Evolutionary conservation across 1,284 basidiomycete genomes (phyloP), one percentile per base, ranked within the genome.

Genomic region (Cerrena zonata): DNA sequence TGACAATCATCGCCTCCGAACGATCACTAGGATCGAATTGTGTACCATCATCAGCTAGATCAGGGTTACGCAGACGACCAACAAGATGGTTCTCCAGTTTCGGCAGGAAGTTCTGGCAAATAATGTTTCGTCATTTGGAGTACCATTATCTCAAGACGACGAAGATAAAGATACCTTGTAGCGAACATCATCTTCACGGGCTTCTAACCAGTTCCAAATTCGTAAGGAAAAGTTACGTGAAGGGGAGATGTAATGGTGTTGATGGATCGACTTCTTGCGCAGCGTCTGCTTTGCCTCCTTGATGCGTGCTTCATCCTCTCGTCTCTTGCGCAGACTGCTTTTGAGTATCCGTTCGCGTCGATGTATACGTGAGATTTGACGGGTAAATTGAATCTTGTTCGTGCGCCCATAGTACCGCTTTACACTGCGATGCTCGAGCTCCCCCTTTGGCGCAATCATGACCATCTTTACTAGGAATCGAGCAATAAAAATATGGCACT

Each of bases 1-100:
- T 26, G 7, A 49, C 45, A 15, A 65, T 50, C 5, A 43, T 25
- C n/a, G 22, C 19, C 41, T 43, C n/a, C n/a, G 19, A 23, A 23
- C 24, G 41, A 3, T 43, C 41, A 18, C n/a, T 15, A 22, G 10
- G 13, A 4, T 18, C 19, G 24, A 22, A 43, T 15, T 15, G 4
- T 3, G 41, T n/a, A 4, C 19, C 24, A 23, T 43, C 41, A 23
- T 23, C 24, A 7, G 41, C 24, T 43, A 15, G 5, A 25, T 25
- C 19, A 4, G 41, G 41, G 5, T 43, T 43, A 15, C 19, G 41
- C 19, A 43, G 41, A 5, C 41, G 41, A 5, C 24, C 21, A 5
- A 43, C 5, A 4, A 43, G 5, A 43, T 43, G 41, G 22, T 25
- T 43, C 41, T 25, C n/a, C 15, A 43, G 41, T n/a, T 43, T 43